A percentile compares a stretch with the other conserved stretches of the same genome.
Conservation (phyloP, 164 flowering plant genomes). For the Kingdonia uniflora region DNA sequence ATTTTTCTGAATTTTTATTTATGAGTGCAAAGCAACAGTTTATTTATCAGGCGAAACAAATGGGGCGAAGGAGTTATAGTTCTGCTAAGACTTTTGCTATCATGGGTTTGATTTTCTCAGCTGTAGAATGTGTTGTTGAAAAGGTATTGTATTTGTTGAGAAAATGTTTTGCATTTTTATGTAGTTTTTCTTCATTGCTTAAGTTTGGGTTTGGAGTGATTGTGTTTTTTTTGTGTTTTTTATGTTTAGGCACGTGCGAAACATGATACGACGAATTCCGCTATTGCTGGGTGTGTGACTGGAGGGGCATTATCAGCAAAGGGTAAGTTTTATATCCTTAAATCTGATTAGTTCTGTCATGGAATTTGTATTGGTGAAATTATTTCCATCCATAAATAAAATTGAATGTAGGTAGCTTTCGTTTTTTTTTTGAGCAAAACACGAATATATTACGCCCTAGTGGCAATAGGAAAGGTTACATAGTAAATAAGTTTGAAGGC, state of each 20-base stretch:
- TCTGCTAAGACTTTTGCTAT: constrained; percentile 78
- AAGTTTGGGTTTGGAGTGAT: not conserved
- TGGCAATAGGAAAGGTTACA: no score
- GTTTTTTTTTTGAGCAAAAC: no score
- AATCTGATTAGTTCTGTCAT: no score
- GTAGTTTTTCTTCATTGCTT: not conserved
- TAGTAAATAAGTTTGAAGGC: no score
- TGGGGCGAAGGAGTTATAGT: constrained; percentile 72
- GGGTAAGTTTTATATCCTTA: constrained; percentile 35
- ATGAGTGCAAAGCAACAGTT: constrained; percentile 78
- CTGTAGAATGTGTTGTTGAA: constrained; percentile 83
- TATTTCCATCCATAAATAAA: no score
- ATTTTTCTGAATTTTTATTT: no score
- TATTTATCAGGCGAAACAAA: constrained; percentile 64
- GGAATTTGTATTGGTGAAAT: no score
- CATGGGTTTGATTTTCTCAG: constrained; percentile 86
- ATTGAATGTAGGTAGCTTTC: no score
- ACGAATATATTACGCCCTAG: no score
- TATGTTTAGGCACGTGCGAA: constrained; percentile 75
- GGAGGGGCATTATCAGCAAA: constrained; percentile 81
- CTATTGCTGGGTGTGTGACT: constrained; percentile 87
- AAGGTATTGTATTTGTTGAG: no score
- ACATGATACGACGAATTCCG: constrained; percentile 81
- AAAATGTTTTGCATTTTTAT: no score
- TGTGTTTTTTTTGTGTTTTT: constrained; percentile 5